phyloP scores from a whole-genome alignment of 805 yeast species.

The Candida dajiaensis region DNA sequence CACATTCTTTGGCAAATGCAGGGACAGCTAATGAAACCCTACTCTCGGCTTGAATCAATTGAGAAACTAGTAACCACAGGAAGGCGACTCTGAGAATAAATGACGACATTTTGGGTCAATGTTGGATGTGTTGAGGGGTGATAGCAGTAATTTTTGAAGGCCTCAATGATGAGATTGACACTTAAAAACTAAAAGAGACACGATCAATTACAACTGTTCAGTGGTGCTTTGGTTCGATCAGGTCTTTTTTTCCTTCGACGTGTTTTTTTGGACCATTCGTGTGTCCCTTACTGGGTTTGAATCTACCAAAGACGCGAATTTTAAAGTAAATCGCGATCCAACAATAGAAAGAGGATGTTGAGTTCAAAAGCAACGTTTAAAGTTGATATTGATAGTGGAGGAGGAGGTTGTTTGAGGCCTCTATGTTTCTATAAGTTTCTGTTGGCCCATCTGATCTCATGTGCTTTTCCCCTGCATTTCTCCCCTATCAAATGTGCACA shows the following conservation, averaged over 20 bases:
- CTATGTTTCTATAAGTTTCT: neutral
- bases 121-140: neutral
- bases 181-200: neutral
- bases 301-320: neutral
- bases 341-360: too few relatives aligned
- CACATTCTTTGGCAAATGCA: slow-evolving; percentile 38
- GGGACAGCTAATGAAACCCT: slow-evolving; percentile 21
- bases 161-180: neutral
- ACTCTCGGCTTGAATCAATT: slow-evolving; percentile 12
- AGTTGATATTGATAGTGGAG: too few relatives aligned
- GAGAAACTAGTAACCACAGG: neutral
- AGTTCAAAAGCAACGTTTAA: too few relatives aligned
- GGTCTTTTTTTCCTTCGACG: neutral
- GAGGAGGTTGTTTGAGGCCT: too few relatives aligned
- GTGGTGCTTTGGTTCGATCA: neutral
- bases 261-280: neutral
- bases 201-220: neutral
- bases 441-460: neutral
- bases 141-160: neutral
- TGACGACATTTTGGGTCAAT: neutral
- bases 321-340: too few relatives aligned
- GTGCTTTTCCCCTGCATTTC: neutral
- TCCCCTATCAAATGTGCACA: neutral
- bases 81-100: neutral
- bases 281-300: neutral